A percentile compares a stretch with the other conserved stretches of the same genome.
Conservation (phyloP, 2,329 filamentous ascomycete species). For the Colletotrichum truncatum region DNA sequence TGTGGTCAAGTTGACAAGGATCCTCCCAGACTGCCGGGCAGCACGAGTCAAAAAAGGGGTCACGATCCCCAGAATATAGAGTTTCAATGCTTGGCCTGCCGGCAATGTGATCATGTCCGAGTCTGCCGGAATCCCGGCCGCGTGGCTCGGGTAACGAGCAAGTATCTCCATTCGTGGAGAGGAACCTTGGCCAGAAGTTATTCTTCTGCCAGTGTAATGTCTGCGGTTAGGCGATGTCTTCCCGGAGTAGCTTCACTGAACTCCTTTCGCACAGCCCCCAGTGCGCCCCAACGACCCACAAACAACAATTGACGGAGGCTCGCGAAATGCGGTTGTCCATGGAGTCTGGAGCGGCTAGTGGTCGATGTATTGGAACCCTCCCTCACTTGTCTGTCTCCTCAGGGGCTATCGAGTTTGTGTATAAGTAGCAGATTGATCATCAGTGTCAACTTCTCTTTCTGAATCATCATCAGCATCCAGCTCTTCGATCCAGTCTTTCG, state of each 20-base stretch:
- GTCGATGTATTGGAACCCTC: neutral
- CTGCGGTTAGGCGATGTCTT: too few species aligned
- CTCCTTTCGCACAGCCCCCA: conserved; percentile 1
- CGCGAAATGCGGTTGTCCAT: neutral
- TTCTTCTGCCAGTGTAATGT: too few species aligned
- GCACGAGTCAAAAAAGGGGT: conserved; percentile 11
- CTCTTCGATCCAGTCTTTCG: conserved; percentile 14
- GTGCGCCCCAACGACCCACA: neutral
- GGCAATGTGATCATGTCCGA: conserved; percentile 5
- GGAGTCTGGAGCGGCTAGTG: neutral
- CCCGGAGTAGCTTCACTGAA: neutral
- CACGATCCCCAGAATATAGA: neutral
- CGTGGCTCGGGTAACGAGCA: neutral
- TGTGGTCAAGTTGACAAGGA: neutral
- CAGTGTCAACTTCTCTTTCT: too few species aligned
- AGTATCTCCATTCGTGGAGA: neutral
- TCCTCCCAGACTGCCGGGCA: neutral
- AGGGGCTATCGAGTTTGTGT: neutral
- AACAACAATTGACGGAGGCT: neutral
- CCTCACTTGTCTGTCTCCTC: too few species aligned
- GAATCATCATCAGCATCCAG: conserved; percentile 2
- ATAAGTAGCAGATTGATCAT: conserved; percentile 10
- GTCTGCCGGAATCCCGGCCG: neutral
- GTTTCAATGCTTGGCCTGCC: neutral
- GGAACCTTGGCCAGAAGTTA: too few species aligned